Conservation (phyloP, 371 early-diverging fungal species). For the Zopfochytrium polystomum region DNA sequence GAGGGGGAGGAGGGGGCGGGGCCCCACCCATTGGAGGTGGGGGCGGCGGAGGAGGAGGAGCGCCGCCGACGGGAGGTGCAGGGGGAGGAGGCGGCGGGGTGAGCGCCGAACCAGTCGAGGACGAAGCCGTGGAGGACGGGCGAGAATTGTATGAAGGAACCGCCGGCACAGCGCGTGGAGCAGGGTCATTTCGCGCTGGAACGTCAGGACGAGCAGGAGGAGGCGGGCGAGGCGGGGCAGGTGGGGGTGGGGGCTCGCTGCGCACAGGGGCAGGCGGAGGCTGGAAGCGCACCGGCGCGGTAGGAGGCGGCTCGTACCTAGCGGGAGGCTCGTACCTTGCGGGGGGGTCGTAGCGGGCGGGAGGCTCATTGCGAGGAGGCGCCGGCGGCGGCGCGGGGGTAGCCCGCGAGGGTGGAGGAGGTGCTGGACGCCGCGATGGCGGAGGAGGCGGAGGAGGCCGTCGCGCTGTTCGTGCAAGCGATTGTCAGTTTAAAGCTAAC, state of each 20-base stretch:
- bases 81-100: conserved; percentile 35
- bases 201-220: conserved; percentile 9
- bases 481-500: neutral
- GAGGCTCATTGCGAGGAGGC: neutral
- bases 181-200: conserved; percentile 19
- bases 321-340: conserved; percentile 20
- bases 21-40: conserved; percentile 3
- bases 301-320: conserved; percentile 14
- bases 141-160: conserved; percentile 24
- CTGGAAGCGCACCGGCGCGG: conserved; percentile 8
- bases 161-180: conserved; percentile 7
- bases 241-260: conserved; percentile 19
- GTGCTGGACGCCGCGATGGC: conserved; percentile 23
- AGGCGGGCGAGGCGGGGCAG: conserved; percentile 11
- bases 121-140: conserved; percentile 1
- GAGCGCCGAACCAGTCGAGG: conserved; percentile 6
- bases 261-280: conserved; percentile 6
- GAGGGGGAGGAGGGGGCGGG: conserved; percentile 32
- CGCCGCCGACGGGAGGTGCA: conserved; percentile 10
- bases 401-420: conserved; percentile 21
- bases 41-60: conserved; percentile 3
- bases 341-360: conserved; percentile 15
- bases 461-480: conserved; percentile 12
- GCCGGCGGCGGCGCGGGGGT: conserved; percentile 16
- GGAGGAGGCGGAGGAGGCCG: conserved; percentile 39